These are phyloP conservation scores for Papiliotrema laurentii DNA, from an alignment of 1,284 basidiomycete species.

Conservation along the genomic window DNA sequence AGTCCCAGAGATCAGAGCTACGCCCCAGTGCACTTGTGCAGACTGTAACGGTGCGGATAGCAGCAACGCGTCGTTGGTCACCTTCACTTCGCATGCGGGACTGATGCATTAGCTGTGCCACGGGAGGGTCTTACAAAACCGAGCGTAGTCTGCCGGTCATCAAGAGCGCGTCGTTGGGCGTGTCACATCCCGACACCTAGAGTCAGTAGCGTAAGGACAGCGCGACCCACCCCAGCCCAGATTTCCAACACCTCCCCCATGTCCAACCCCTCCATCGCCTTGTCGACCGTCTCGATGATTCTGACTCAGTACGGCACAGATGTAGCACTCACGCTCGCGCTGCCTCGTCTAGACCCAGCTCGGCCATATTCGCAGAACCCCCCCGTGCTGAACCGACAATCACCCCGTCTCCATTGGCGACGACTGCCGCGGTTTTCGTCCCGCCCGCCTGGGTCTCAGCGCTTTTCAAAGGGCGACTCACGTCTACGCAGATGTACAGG, in stretches of 20 bases:
- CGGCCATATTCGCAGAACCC: conserved; percentile 66
- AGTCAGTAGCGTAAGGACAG: background rate
- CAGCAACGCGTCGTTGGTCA: background rate
- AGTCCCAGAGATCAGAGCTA: background rate
- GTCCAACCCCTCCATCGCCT: too few species aligned
- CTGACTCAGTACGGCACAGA: background rate
- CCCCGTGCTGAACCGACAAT: conserved; percentile 55
- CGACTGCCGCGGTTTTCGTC: conserved; percentile 69
- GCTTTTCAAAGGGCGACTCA: background rate
- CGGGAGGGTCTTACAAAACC: background rate
- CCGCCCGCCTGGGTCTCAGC: conserved; percentile 52
- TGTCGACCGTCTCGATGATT: too few species aligned
- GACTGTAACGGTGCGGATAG: background rate
- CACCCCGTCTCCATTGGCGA: conserved; percentile 49
- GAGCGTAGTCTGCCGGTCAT: background rate
- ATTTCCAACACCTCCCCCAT: background rate
- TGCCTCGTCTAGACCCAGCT: conserved; percentile 43
- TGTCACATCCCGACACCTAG: background rate
- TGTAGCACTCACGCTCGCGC: conserved; percentile 29
- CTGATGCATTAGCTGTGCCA: background rate
- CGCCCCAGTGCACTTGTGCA: background rate
- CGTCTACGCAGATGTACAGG: conserved; percentile 4
- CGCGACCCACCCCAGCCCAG: background rate
- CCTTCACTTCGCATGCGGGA: background rate
- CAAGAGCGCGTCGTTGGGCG: background rate